Conservation (phyloP, 2,329 filamentous ascomycete species). For the Sphaerostilbella broomeana region DNA sequence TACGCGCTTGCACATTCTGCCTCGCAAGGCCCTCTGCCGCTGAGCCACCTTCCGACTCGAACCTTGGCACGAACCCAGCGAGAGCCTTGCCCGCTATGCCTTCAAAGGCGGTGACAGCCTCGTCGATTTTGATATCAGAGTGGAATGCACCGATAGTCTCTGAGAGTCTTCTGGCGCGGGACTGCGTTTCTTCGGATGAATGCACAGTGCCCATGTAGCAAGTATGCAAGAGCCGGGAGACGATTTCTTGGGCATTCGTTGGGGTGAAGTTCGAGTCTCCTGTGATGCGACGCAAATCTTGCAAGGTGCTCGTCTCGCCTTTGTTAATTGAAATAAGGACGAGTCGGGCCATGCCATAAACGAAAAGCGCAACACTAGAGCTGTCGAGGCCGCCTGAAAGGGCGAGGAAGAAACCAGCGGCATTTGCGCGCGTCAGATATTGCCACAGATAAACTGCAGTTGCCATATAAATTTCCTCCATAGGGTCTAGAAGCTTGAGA, state of each 20-base stretch:
- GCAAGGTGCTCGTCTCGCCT: constrained; percentile 21
- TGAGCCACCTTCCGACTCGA: constrained; percentile 46
- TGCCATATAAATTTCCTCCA: constrained; percentile 28
- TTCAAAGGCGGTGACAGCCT: constrained; percentile 1
- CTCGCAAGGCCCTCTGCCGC: constrained; percentile 37
- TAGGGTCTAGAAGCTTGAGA: constrained; percentile 22
- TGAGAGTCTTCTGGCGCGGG: constrained; percentile 49
- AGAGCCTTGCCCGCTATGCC: constrained; percentile 39
- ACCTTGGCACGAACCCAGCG: constrained; percentile 43
- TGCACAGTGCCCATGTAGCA: constrained; percentile 62
- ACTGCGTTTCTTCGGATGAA: neutral
- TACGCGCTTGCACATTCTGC: constrained; percentile 61
- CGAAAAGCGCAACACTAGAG: constrained; percentile 22
- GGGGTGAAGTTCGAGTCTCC: constrained; percentile 38
- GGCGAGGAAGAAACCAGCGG: constrained; percentile 47
- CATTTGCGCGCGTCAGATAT: constrained; percentile 43
- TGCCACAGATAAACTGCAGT: constrained; percentile 42
- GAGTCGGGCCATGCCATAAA: constrained; percentile 47
- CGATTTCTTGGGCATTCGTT: constrained; percentile 49
- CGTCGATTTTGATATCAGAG: constrained; percentile 66
- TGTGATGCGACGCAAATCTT: constrained; percentile 21
- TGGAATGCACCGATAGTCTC: constrained; percentile 64
- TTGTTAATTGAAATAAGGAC: constrained; percentile 46
- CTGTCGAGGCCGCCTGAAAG: constrained; percentile 33
- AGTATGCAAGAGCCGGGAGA: constrained; percentile 30